These are phyloP conservation scores for Kodamaea lidongshanica DNA, from an alignment of 805 yeast genomes.

Conservation along the genomic window DNA sequence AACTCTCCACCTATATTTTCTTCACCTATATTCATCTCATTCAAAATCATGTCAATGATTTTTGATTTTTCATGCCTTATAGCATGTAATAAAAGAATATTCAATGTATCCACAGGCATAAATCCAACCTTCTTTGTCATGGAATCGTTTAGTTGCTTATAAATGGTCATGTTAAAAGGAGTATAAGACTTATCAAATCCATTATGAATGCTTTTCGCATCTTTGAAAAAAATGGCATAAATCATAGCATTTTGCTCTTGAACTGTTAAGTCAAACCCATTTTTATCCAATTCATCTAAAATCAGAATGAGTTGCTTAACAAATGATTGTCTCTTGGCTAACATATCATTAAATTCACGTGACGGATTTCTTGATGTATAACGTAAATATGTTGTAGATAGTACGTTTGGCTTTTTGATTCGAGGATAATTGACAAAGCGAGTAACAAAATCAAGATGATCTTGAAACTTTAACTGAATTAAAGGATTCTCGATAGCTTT, in stretches of 20 bases:
- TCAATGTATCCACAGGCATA: slow-evolving; percentile 15
- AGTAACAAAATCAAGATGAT: slow-evolving; percentile 24
- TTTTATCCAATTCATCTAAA: slow-evolving; percentile 21
- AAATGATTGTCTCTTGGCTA: slow-evolving; percentile 16
- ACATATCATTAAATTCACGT: slow-evolving; percentile 15
- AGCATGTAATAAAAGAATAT: slow-evolving; percentile 24
- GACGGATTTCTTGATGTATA: slow-evolving; percentile 3
- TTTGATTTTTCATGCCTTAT: slow-evolving; percentile 21
- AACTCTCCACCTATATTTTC: slow-evolving; percentile 1
- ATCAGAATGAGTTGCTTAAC: slow-evolving; percentile 18
- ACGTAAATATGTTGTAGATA: slow-evolving; percentile 9
- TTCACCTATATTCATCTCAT: slow-evolving; percentile 4
- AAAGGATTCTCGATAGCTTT: slow-evolving; percentile 12
- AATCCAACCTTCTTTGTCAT: slow-evolving; percentile 8
- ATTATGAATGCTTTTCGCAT: slow-evolving; percentile 17
- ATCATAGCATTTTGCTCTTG: slow-evolving; percentile 26
- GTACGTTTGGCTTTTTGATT: slow-evolving; percentile 22
- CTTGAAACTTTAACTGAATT: slow-evolving; percentile 21
- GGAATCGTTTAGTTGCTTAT: slow-evolving; percentile 13
- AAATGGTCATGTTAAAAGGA: slow-evolving; percentile 17
- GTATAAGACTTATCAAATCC: slow-evolving; percentile 4
- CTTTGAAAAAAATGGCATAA: slow-evolving; percentile 27
- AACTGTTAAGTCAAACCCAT: slow-evolving; percentile 22
- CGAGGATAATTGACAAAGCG: slow-evolving; percentile 18
- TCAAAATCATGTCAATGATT: slow-evolving; percentile 19